A percentile compares a stretch with the other conserved stretches of the same genome.
These are phyloP conservation scores for Torulaspora delbrueckii DNA, from an alignment of 805 yeast species.

Conservation along the genomic window DNA sequence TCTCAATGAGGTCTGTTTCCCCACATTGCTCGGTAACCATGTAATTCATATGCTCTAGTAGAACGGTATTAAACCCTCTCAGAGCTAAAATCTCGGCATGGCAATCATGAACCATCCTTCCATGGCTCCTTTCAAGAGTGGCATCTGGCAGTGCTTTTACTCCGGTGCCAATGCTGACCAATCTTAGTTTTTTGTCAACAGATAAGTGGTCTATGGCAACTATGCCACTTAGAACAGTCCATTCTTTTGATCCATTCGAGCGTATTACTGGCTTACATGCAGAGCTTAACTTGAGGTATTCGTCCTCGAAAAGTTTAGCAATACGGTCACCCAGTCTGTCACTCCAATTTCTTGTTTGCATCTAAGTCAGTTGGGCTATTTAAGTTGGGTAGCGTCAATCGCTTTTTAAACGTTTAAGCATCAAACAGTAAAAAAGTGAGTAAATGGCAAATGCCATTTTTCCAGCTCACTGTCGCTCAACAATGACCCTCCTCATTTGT, in stretches of 20 bases:
- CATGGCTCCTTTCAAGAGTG: conserved; percentile 41
- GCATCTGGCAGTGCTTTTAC: conserved; percentile 69
- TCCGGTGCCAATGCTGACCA: conserved; percentile 68
- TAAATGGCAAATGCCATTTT: too few relatives aligned
- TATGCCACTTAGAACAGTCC: conserved; percentile 79
- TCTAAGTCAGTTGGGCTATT: not conserved
- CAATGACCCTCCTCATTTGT: too few relatives aligned
- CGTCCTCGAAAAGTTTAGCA: conserved; percentile 14
- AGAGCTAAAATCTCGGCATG: conserved; percentile 84
- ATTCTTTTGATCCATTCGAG: conserved; percentile 65
- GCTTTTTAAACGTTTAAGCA: too few relatives aligned
- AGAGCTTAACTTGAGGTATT: conserved; percentile 33
- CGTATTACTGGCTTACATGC: conserved; percentile 56
- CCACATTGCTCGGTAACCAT: not conserved
- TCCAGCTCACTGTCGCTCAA: too few relatives aligned
- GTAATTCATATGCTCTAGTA: conserved; percentile 45
- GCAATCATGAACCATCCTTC: conserved; percentile 72
- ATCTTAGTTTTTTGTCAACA: conserved; percentile 21
- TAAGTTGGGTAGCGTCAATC: too few relatives aligned
- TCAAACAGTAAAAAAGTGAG: too few relatives aligned
- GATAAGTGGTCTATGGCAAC: conserved; percentile 40
- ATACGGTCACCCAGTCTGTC: conserved; percentile 19
- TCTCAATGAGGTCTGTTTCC: conserved; percentile 12
- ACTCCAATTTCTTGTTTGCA: not conserved
- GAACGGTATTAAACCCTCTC: conserved; percentile 59